Conservation (phyloP, 345 rosid genomes). For the Sisymbrium altissimum region DNA sequence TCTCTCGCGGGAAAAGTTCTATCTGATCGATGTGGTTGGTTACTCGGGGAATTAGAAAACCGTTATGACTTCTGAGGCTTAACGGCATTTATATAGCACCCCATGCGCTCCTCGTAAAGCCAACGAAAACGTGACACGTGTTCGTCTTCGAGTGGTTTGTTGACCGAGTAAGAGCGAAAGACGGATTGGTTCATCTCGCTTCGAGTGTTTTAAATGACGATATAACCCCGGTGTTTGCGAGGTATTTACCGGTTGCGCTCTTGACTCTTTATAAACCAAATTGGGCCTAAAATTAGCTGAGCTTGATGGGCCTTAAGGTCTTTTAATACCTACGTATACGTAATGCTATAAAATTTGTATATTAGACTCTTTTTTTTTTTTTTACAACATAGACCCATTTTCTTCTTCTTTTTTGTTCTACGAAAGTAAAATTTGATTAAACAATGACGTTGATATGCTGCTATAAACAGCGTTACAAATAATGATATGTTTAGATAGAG, state of each 20-base stretch:
- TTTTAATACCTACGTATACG: too few species aligned
- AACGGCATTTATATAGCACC: constrained; percentile 33
- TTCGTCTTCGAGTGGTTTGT: constrained; percentile 1
- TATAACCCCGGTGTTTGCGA: not conserved
- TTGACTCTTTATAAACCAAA: not conserved
- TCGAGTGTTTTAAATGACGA: not conserved
- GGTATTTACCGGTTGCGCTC: not conserved
- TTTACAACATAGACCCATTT: too few species aligned
- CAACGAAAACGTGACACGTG: constrained; percentile 29
- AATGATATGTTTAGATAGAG: too few species aligned
- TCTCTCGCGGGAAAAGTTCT: constrained; percentile 22
- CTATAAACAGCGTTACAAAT: too few species aligned
- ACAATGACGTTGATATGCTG: too few species aligned
- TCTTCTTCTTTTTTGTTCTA: too few species aligned
- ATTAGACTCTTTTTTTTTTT: too few species aligned
- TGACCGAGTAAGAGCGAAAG: constrained; percentile 36
- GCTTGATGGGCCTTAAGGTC: too few species aligned
- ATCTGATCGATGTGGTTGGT: constrained; percentile 11
- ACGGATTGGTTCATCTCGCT: constrained; percentile 28
- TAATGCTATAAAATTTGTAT: too few species aligned
- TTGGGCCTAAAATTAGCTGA: not conserved
- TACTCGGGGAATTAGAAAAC: constrained; percentile 20
- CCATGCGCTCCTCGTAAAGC: not conserved
- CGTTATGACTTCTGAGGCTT: not conserved
- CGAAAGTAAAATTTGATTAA: too few species aligned